A percentile compares a stretch with the other conserved stretches of the same genome.
Evolutionary conservation across 192 early-diverging fungal species (phyloP).

Genomic region (Coemansia asiatica): DNA sequence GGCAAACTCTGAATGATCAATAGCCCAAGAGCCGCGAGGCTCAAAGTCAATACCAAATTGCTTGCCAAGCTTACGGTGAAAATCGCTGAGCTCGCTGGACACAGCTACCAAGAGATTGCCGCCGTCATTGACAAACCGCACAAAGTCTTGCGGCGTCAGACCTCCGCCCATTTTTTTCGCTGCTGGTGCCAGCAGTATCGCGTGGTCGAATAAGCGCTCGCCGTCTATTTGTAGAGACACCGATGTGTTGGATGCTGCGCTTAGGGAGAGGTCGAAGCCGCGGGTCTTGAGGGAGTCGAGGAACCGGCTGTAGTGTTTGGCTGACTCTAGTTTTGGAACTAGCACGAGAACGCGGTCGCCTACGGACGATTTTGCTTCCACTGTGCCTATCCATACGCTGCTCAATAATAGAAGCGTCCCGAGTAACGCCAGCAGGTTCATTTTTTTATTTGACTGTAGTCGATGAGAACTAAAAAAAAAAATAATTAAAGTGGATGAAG

Average conservation of each 20-base stretch:
- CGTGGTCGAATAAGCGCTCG: constrained; percentile 74
- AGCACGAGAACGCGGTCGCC: constrained; percentile 70
- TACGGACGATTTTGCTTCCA: constrained; percentile 61
- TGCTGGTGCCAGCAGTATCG: constrained; percentile 78
- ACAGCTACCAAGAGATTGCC: constrained; percentile 86
- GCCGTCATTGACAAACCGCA: constrained; percentile 86
- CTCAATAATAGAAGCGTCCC: constrained; percentile 14
- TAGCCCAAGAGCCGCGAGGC: constrained; percentile 62
- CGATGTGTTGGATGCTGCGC: constrained; percentile 56
- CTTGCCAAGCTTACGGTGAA: constrained; percentile 76
- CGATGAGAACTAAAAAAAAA: not conserved
- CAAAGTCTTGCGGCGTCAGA: constrained; percentile 59
- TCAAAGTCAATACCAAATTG: constrained; percentile 92
- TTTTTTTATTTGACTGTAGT: constrained; percentile 6
- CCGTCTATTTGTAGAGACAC: constrained; percentile 60
- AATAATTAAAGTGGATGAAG: no score
- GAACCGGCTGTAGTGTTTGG: constrained; percentile 54
- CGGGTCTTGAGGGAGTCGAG: constrained; percentile 58
- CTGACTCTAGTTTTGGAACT: constrained; percentile 56
- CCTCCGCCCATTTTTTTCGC: constrained; percentile 62
- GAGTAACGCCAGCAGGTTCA: constrained; percentile 22
- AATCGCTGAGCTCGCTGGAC: constrained; percentile 63
- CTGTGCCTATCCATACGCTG: constrained; percentile 18
- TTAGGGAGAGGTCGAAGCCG: constrained; percentile 57
- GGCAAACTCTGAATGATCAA: constrained; percentile 70